Percentiles rank a stretch among this genome's conserved stretches.
These are phyloP conservation scores for Musa balbisiana DNA, from an alignment of 202 grass and related monocot genomes.

Conservation along the genomic window DNA sequence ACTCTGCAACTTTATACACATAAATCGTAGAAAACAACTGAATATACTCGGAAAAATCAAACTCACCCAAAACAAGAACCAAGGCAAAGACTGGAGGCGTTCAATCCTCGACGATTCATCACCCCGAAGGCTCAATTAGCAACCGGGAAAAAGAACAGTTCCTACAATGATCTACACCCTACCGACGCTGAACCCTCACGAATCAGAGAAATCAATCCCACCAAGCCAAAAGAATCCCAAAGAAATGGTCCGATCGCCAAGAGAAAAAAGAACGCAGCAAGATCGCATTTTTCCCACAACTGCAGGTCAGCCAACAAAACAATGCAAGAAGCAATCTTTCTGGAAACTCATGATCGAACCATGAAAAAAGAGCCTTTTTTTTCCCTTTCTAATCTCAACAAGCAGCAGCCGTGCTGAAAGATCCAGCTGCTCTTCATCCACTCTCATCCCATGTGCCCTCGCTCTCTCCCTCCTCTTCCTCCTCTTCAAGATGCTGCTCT, in stretches of 20 bases:
- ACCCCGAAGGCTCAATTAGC: too few species aligned
- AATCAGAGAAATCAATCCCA: not conserved
- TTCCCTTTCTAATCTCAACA: not conserved
- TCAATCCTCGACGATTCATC: too few species aligned
- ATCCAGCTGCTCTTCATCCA: conserved; percentile 33
- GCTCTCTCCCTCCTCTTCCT: not conserved
- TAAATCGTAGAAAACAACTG: too few species aligned
- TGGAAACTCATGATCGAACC: conserved; percentile 3
- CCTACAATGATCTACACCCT: too few species aligned
- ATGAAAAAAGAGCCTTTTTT: not conserved
- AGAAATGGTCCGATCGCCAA: not conserved
- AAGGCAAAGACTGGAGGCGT: too few species aligned
- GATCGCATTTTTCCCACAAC: not conserved
- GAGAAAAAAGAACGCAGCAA: not conserved
- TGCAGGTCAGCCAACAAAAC: conserved; percentile 1
- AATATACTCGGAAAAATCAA: too few species aligned
- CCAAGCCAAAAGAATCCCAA: not conserved
- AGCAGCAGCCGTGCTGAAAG: conserved; percentile 31
- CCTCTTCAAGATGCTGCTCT: not conserved
- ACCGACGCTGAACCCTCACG: too few species aligned
- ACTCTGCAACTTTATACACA: not conserved
- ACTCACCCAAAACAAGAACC: too few species aligned
- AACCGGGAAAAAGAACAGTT: too few species aligned
- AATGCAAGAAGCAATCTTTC: conserved; percentile 6
- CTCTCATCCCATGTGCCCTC: conserved; percentile 21